phyloP scores from a whole-genome alignment of 345 rosid species.

The Trapa bicornis region DNA sequence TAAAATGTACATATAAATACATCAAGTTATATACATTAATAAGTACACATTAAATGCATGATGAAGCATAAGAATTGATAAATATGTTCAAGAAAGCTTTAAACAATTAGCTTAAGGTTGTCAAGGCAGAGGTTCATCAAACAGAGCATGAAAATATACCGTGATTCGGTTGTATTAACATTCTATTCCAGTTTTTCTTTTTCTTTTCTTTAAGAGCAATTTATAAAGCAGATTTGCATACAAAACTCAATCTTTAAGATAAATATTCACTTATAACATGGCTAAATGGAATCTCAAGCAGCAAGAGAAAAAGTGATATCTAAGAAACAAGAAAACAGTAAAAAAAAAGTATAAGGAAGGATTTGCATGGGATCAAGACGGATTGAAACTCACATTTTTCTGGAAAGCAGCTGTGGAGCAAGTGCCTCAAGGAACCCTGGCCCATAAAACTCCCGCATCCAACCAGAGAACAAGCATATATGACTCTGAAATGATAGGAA shows the following conservation, averaged over 20 bases:
- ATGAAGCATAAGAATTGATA: neutral
- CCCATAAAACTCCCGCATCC: constrained; percentile 87
- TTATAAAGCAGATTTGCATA: neutral
- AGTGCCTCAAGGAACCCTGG: constrained; percentile 71
- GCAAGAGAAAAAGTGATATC: neutral
- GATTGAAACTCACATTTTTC: constrained; percentile 61
- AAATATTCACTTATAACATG: neutral
- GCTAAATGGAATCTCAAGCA: neutral
- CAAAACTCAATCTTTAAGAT: neutral
- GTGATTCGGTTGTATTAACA: neutral
- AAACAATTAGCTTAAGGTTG: neutral
- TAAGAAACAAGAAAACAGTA: neutral
- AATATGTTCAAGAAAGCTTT: neutral
- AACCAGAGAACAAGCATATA: constrained; percentile 80
- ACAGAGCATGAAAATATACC: neutral
- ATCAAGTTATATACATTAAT: neutral
- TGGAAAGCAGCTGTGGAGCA: constrained; percentile 73
- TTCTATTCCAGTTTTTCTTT: neutral
- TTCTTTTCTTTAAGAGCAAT: neutral
- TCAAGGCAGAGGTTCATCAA: neutral
- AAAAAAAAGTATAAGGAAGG: neutral
- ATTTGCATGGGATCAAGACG: neutral
- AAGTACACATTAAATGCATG: neutral
- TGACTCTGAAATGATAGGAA: constrained; percentile 31
- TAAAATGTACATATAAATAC: neutral